These are phyloP conservation scores for Verticillium nubilum DNA, from an alignment of 2,329 filamentous ascomycete genomes.

Conservation along the genomic window DNA sequence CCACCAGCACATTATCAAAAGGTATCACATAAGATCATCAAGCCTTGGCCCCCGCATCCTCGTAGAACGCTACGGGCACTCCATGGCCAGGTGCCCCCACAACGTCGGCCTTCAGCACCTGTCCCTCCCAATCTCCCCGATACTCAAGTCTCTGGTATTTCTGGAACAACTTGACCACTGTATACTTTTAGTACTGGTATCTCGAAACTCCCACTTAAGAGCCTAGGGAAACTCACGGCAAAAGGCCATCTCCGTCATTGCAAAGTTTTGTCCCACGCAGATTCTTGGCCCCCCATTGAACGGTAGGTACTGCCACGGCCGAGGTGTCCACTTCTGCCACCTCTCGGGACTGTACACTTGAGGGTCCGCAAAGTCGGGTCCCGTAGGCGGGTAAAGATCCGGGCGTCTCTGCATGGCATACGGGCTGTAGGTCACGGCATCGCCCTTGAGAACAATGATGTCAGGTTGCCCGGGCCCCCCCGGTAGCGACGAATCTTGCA, in stretches of 20 bases:
- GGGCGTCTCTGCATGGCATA: constrained; percentile 44
- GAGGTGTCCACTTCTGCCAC: constrained; percentile 45
- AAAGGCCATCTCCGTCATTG: constrained; percentile 52
- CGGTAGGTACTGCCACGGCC: constrained; percentile 48
- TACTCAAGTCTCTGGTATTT: constrained; percentile 51
- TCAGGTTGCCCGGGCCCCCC: constrained; percentile 20
- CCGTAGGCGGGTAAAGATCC: constrained; percentile 40
- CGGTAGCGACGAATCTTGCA: constrained; percentile 70
- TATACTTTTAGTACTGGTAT: background rate
- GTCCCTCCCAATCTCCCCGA: constrained; percentile 36
- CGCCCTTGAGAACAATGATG: constrained; percentile 39
- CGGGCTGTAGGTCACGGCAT: constrained; percentile 43
- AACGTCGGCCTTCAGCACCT: constrained; percentile 37
- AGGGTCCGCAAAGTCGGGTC: constrained; percentile 27
- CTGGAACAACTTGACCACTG: constrained; percentile 50
- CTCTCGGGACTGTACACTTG: constrained; percentile 42
- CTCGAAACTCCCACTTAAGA: background rate
- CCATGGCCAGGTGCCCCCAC: constrained; percentile 37
- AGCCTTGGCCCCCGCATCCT: constrained; percentile 9
- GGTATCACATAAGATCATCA: background rate
- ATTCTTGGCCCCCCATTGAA: constrained; percentile 16
- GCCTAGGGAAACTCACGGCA: constrained; percentile 24
- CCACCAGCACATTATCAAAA: background rate
- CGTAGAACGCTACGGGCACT: constrained; percentile 32
- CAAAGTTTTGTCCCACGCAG: constrained; percentile 56